Conservation (phyloP, 140 eudicot species). For the Cichorium intybus region DNA sequence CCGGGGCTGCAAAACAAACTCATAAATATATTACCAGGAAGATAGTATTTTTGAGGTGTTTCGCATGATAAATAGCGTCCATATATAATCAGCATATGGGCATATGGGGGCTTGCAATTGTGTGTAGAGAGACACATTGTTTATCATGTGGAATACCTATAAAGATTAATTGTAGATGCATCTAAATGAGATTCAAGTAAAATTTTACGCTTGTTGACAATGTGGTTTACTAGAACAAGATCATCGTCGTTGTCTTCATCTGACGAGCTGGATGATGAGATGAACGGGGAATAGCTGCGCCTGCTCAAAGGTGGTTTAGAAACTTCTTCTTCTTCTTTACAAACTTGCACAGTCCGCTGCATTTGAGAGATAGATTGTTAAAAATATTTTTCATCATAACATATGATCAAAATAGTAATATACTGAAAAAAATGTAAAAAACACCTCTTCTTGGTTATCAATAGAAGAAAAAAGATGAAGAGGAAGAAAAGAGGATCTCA, state of each 20-base stretch:
- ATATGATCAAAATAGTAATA: background rate
- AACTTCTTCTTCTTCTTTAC: conserved; percentile 37
- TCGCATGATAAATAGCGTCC: background rate
- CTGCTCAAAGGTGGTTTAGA: conserved; percentile 29
- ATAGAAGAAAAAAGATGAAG: conserved; percentile 59
- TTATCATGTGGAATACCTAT: background rate
- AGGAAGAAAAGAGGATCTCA: conserved; percentile 59
- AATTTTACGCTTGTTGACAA: conserved; percentile 61
- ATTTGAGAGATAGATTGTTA: background rate
- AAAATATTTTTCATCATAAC: background rate
- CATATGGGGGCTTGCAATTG: too few relatives aligned
- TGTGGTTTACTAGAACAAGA: conserved; percentile 32
- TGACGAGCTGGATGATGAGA: conserved; percentile 57
- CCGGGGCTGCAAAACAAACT: conserved; percentile 61
- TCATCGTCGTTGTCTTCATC: conserved; percentile 61
- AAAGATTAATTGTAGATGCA: background rate
- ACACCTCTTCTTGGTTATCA: conserved; percentile 41
- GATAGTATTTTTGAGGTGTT: background rate
- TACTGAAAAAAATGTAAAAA: background rate
- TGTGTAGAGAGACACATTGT: too few relatives aligned
- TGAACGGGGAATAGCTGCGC: conserved; percentile 37
- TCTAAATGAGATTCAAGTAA: background rate
- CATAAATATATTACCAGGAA: background rate
- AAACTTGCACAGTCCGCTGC: conserved; percentile 34
- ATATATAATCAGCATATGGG: background rate